Evolutionary conservation across 1,284 basidiomycete genomes (phyloP), one percentile per base, ranked within the genome.

Genomic region (Ceratobasidium sp.): DNA sequence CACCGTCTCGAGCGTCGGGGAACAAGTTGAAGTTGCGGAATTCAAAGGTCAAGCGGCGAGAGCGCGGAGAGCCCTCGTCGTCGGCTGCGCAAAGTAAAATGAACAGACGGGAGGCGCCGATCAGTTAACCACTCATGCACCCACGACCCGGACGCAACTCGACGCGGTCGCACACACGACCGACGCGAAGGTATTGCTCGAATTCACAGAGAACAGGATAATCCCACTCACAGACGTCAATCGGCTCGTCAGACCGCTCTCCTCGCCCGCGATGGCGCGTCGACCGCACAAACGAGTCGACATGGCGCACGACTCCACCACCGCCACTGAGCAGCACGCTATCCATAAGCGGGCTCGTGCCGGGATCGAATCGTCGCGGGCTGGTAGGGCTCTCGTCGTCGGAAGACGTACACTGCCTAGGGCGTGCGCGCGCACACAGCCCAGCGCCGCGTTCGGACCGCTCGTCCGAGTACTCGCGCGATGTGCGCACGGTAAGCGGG

Each of bases 11-110:
- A 46, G 54, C 18, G 41, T 70, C 66, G 14, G 66, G 66, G 44
- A 46, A 70, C 66, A 70, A 44, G 54, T 70, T 70, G 44, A 70
- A 70, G 66, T 70, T 70, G 66, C 66, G 66, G 44, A 70, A 70
- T 47, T 70, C 66, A 49, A 70, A 70, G 43, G 66, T 70, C 28
- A 70, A 55, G 21, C 66, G 66, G 54, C 66, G 66, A 21, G 66
- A 70, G 66, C 66, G 66, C 52, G 66, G 66, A 49, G 66, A 70
- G 66, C 66, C 66, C 32, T 70, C 47, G 52, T 70, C 66, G 66
- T 70, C 66, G 66, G 66, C 66, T 63, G 46, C 61, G 44, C n/a
- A 30, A 43, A 43, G 44, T 55, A 49, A 58, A 30, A 50, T 47
- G 44, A 28, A 46, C 44, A 63, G 43, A 43, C 23, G 43, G 30